Percentiles rank a stretch among this genome's conserved stretches.
Conservation (phyloP, 192 early-diverging fungal genomes). For the Glomus cerebriforme region DNA sequence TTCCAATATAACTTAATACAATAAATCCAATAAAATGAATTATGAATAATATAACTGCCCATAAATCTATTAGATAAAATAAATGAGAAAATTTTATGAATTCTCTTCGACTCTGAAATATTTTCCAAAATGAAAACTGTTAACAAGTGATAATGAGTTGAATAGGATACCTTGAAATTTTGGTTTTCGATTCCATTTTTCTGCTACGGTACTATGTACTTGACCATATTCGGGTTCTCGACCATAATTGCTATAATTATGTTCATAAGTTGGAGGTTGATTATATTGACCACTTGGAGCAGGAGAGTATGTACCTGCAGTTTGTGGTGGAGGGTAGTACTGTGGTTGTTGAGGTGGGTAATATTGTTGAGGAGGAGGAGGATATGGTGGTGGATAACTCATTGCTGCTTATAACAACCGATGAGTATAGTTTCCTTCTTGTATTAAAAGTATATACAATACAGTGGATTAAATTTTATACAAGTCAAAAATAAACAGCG, state of each 20-base stretch:
- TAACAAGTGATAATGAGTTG: too few relatives aligned
- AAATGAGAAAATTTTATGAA: background rate
- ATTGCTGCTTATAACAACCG: too few relatives aligned
- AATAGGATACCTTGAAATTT: constrained; percentile 16
- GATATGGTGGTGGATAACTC: constrained; percentile 3
- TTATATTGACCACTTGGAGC: background rate
- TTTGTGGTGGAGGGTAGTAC: constrained; percentile 10
- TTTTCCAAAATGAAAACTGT: background rate
- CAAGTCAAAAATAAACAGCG: too few relatives aligned
- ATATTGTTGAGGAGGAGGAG: constrained; percentile 1
- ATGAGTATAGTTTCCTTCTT: too few relatives aligned
- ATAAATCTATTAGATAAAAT: constrained; percentile 32
- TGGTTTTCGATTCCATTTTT: constrained; percentile 29
- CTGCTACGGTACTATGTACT: constrained; percentile 1
- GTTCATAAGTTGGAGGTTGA: constrained; percentile 29
- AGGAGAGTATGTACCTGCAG: background rate
- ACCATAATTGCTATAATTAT: background rate
- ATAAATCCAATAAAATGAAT: constrained; percentile 42
- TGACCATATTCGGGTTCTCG: background rate
- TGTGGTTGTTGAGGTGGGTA: background rate
- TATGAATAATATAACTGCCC: constrained; percentile 40
- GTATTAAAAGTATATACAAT: too few relatives aligned
- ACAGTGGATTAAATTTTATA: too few relatives aligned
- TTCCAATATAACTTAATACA: constrained; percentile 37
- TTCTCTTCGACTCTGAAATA: too few relatives aligned